Conservation (phyloP, 441 rosid species). For the Flueggea neowawraea region DNA sequence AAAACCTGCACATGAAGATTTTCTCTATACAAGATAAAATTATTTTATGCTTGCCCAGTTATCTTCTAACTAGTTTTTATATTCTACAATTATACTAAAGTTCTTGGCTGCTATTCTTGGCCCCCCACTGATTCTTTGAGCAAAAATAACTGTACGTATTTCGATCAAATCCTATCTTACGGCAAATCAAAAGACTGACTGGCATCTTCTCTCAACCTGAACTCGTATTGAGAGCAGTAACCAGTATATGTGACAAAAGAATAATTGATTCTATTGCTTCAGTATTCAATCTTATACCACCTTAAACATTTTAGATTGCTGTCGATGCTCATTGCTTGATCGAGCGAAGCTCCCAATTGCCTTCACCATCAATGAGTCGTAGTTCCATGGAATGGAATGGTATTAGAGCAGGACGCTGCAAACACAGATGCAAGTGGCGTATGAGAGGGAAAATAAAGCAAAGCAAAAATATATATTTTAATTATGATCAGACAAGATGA, state of each 20-base stretch:
- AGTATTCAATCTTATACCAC: neutral
- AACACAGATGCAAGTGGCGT: neutral
- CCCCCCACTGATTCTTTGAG: conserved; percentile 2
- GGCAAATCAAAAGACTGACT: conserved; percentile 1
- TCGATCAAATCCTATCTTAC: neutral
- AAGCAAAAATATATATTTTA: neutral
- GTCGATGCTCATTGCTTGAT: conserved; percentile 48
- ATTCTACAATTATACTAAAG: conserved; percentile 7
- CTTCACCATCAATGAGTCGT: conserved; percentile 96
- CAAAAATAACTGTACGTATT: neutral
- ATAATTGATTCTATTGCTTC: neutral
- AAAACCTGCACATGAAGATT: conserved; percentile 20
- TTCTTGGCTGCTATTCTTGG: conserved; percentile 3
- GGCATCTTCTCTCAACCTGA: neutral
- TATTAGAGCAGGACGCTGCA: conserved; percentile 95
- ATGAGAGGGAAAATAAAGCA: neutral
- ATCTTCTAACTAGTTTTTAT: conserved; percentile 1
- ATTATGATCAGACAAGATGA: neutral
- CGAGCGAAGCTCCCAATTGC: conserved; percentile 88
- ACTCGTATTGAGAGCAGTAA: neutral
- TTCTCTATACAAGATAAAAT: conserved; percentile 15
- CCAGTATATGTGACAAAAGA: neutral
- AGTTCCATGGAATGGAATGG: conserved; percentile 87
- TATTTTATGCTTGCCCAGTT: conserved; percentile 3
- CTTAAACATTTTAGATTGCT: neutral